Conservation (phyloP, 495 filamentous ascomycete species). For the Monascus purpureus region DNA sequence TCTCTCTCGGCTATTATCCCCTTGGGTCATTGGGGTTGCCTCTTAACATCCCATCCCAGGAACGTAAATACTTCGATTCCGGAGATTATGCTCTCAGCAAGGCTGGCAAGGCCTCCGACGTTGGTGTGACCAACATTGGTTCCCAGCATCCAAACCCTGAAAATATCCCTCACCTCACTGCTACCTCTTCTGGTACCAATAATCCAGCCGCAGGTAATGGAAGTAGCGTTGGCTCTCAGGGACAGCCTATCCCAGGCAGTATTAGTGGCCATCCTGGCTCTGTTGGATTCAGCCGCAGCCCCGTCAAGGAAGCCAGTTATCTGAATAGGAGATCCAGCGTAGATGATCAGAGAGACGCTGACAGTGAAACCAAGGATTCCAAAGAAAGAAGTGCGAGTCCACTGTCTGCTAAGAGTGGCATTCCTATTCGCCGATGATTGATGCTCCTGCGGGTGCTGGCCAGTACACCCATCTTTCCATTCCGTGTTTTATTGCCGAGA, state of each 20-base stretch:
- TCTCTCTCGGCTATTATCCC: background rate
- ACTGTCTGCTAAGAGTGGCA: slow-evolving; percentile 35
- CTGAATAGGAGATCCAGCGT: slow-evolving; percentile 61
- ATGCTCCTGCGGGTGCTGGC: slow-evolving; percentile 2
- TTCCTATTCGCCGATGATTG: slow-evolving; percentile 47
- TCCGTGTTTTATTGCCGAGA: slow-evolving; percentile 20
- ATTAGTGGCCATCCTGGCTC: slow-evolving; percentile 33
- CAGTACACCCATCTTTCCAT: slow-evolving; percentile 3
- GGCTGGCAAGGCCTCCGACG: slow-evolving; percentile 90
- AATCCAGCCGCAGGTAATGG: slow-evolving; percentile 24
- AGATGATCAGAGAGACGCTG: slow-evolving; percentile 43
- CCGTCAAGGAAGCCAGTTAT: slow-evolving; percentile 76
- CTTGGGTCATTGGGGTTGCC: slow-evolving; percentile 1
- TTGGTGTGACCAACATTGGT: slow-evolving; percentile 86
- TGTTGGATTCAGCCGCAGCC: slow-evolving; percentile 50
- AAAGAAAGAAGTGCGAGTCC: slow-evolving; percentile 32
- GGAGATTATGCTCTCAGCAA: slow-evolving; percentile 97
- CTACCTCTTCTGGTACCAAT: slow-evolving; percentile 50
- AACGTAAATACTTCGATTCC: slow-evolving; percentile 98
- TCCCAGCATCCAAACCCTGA: slow-evolving; percentile 90
- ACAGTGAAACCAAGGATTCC: slow-evolving; percentile 16
- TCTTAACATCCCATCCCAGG: slow-evolving; percentile 28
- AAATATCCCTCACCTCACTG: slow-evolving; percentile 83
- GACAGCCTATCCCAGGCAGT: slow-evolving; percentile 31
- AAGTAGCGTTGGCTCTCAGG: slow-evolving; percentile 28